A percentile compares a stretch with the other conserved stretches of the same genome.
These are phyloP conservation scores for Cryptosporidium xiaoi DNA, from an alignment of 169 alveolate species.

Conservation along the genomic window DNA sequence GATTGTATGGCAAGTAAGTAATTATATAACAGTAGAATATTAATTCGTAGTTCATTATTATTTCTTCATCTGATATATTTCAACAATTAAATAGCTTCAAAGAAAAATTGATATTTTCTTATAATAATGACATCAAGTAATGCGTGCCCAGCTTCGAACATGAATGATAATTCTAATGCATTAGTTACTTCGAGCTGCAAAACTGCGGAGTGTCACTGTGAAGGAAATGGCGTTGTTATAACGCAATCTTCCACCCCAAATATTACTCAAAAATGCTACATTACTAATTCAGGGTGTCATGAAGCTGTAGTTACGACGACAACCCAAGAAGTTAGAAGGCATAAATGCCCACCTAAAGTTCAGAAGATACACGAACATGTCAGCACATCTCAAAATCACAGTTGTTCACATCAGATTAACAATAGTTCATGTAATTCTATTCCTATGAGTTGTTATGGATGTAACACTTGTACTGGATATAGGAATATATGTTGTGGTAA, in stretches of 20 bases:
- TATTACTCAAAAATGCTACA: conserved; percentile 55
- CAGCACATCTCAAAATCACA: conserved; percentile 24
- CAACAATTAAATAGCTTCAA: background rate
- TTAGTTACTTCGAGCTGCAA: conserved; percentile 45
- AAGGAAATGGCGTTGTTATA: conserved; percentile 50
- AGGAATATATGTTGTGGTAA: conserved; percentile 6
- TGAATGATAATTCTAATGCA: conserved; percentile 50
- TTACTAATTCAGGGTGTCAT: conserved; percentile 63
- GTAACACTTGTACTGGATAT: background rate
- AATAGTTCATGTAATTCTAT: background rate
- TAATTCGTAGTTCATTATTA: background rate
- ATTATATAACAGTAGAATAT: background rate
- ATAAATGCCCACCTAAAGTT: conserved; percentile 68
- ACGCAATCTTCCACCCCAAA: conserved; percentile 40
- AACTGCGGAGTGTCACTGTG: conserved; percentile 47
- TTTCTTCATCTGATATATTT: background rate
- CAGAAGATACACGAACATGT: conserved; percentile 68
- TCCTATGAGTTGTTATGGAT: background rate
- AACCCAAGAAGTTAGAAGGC: conserved; percentile 69
- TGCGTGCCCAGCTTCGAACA: conserved; percentile 12
- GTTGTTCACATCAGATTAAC: conserved; percentile 9
- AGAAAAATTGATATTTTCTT: background rate
- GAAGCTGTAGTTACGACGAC: conserved; percentile 66
- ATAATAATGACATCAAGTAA: conserved; percentile 48
- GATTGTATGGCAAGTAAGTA: background rate